phyloP scores from a whole-genome alignment of 148 eudicot genomes.

The Pouteria glomerata region DNA sequence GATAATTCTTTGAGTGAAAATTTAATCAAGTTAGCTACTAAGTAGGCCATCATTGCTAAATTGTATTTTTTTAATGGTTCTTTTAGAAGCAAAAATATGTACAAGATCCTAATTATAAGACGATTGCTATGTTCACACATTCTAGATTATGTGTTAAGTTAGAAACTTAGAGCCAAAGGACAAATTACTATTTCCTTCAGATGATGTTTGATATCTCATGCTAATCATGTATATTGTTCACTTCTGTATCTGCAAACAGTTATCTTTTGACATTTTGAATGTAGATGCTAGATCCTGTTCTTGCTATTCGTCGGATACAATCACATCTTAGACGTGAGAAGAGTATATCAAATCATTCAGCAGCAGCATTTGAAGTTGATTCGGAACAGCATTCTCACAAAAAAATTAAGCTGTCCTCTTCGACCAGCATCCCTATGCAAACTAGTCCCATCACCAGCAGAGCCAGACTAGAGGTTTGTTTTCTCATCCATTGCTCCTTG shows the following conservation, averaged over 20 bases:
- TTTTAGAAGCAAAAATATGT: background rate
- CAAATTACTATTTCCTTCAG: background rate
- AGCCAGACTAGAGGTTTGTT: constrained; percentile 13
- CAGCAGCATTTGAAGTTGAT: constrained; percentile 21
- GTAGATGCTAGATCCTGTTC: constrained; percentile 60
- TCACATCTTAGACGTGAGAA: constrained; percentile 33
- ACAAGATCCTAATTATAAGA: background rate
- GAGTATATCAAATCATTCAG: constrained; percentile 6
- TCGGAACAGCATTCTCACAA: constrained; percentile 28
- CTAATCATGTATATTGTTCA: background rate
- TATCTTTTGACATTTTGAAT: constrained; percentile 12
- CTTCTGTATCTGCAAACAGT: background rate
- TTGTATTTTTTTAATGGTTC: background rate
- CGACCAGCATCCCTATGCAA: constrained; percentile 8
- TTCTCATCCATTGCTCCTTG: background rate
- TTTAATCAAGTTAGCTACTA: background rate
- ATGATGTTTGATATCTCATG: background rate
- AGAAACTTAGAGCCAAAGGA: background rate
- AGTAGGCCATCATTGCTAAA: background rate
- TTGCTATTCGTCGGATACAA: constrained; percentile 38
- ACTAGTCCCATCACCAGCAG: constrained; percentile 12
- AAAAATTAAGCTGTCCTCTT: constrained; percentile 39
- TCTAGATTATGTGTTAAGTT: background rate
- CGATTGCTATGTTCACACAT: background rate
- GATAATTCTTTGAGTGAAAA: background rate